Evolutionary conservation across 345 rosid species (phyloP), one percentile per base, ranked within the genome.

Genomic region (Laguncularia racemosa): DNA sequence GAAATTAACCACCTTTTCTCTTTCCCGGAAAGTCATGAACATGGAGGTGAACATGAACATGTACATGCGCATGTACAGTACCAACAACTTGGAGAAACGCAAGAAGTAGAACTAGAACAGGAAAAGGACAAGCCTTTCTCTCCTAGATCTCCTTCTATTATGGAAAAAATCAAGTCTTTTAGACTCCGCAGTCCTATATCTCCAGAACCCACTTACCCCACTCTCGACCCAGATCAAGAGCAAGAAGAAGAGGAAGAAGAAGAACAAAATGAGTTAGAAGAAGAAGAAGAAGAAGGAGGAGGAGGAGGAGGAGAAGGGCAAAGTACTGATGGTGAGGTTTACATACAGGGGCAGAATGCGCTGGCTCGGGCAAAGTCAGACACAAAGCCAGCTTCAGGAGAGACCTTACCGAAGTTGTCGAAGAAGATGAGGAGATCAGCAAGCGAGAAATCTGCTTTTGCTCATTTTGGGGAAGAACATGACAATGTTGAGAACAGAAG

Each of bases 401-500:
- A 71, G 20, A 28, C 73, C 0, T 85, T 77, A 15, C 59, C 64
- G 19, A 93, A 85, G 68, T 84, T 85, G 2, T 59, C 87, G 0
- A 79, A 65, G 76, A 92, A 92, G 74, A 83, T 93, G 87, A 83
- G 57, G 84, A 89, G 85, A 64, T 89, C 97, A 0, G 90, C 99
- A 0, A 93, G 96, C 16, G 58, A 73, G 0, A 87, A 83, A 48
- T 79, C 91, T 9, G 76, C 83, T 0, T 89, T 86, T 43, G 57
- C 72, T 16, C 89, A 84, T 55, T 88, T 78, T 12, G 66, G 71
- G 49, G 91, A 81, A 28, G 79, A 83, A 26, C 78, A 64, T 0
- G 87, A 78, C 13, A 58, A 59, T 43, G 81, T 81, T 0, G 91
- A 86, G 49, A 53, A 71, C 57, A 83, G 78, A 0, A 55, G 92